These are phyloP conservation scores for Corniculantispora saksenae DNA, from an alignment of 2,329 filamentous ascomycete genomes.

Conservation along the genomic window DNA sequence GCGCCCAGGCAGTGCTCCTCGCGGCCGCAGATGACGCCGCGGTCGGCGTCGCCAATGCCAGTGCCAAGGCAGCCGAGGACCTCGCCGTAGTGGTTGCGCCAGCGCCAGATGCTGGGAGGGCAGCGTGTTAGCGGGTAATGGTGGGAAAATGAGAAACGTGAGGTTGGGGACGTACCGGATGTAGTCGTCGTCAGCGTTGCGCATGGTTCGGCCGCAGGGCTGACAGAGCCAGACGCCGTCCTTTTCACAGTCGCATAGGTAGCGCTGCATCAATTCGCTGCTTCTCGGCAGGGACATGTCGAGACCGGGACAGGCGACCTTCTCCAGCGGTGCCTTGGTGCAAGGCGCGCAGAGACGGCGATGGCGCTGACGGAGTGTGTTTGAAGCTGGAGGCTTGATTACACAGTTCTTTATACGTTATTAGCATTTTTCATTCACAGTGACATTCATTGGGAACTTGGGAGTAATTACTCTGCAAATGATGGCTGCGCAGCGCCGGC, in stretches of 20 bases:
- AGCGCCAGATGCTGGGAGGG: constrained; percentile 71
- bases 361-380: constrained; percentile 70
- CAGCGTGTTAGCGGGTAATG: neutral
- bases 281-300: constrained; percentile 49
- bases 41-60: constrained; percentile 83
- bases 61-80: constrained; percentile 79
- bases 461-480: constrained; percentile 72
- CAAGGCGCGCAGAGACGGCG: constrained; percentile 80
- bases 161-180: constrained; percentile 45
- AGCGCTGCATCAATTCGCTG: constrained; percentile 57
- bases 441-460: neutral
- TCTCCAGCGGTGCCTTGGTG: constrained; percentile 66
- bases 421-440: neutral
- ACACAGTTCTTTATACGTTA: constrained; percentile 72
- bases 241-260: constrained; percentile 53
- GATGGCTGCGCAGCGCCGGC: constrained; percentile 72
- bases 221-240: constrained; percentile 81
- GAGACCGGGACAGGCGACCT: constrained; percentile 49
- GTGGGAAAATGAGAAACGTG: neutral
- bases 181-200: constrained; percentile 60
- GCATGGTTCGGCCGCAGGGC: constrained; percentile 74
- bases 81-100: constrained; percentile 82
- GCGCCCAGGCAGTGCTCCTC: constrained; percentile 74
- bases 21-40: constrained; percentile 86
- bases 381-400: constrained; percentile 73